Percentiles rank a stretch among this genome's conserved stretches.
Evolutionary conservation across 1,284 basidiomycete species (phyloP).

Genomic region (Leccinum cinnamomeum): DNA sequence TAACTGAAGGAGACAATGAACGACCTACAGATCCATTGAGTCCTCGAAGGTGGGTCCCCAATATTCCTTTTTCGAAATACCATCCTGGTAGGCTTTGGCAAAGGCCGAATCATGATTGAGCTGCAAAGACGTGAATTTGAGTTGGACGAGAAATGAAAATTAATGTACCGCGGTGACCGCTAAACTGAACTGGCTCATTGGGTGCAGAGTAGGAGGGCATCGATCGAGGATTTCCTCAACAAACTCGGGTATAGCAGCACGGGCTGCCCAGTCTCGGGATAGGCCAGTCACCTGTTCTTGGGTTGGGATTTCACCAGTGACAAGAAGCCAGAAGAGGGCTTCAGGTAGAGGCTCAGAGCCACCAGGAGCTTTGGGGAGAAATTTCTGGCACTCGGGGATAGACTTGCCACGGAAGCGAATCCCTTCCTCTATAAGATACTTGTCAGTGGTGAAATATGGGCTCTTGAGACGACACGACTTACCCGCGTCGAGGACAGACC

Average conservation of each 20-base stretch:
- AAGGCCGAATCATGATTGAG: constrained; percentile 98
- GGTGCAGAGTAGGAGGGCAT: constrained; percentile 91
- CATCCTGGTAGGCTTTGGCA: constrained; percentile 92
- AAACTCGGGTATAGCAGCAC: constrained; percentile 85
- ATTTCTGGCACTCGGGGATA: constrained; percentile 85
- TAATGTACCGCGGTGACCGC: constrained; percentile 85
- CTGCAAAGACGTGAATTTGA: constrained; percentile 37
- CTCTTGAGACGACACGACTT: constrained; percentile 5
- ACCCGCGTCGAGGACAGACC: constrained; percentile 91
- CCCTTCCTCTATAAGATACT: constrained; percentile 71
- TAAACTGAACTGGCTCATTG: constrained; percentile 95
- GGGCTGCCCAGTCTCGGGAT: constrained; percentile 90
- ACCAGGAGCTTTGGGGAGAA: constrained; percentile 86
- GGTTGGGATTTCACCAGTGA: constrained; percentile 92
- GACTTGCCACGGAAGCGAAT: constrained; percentile 95
- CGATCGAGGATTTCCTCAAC: constrained; percentile 93
- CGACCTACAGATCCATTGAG: constrained; percentile 85
- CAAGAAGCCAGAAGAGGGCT: constrained; percentile 92
- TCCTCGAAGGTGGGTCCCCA: constrained; percentile 97
- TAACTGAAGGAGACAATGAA: constrained; percentile 3
- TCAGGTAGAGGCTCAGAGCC: constrained; percentile 92
- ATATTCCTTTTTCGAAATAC: constrained; percentile 95
- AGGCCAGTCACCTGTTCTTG: constrained; percentile 83
- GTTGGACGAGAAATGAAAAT: constrained; percentile 6
- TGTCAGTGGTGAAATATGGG: constrained; percentile 5